phyloP scores from a whole-genome alignment of 305 asterid genomes.

The Fraxinus xanthoxyloides region DNA sequence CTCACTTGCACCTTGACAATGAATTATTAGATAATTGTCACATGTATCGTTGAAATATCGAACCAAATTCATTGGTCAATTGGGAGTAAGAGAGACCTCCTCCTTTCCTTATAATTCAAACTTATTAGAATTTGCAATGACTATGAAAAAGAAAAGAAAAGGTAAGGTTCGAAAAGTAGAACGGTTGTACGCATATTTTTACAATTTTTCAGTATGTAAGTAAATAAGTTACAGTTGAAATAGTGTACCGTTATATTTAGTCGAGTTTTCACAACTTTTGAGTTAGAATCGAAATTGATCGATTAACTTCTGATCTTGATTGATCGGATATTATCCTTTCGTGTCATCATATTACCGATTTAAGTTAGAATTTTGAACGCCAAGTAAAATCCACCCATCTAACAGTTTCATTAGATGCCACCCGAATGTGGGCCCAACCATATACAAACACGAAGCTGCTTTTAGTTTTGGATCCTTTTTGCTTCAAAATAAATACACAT shows the following conservation, averaged over 20 bases:
- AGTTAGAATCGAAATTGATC: background rate
- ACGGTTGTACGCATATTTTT: background rate
- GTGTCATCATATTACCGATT: background rate
- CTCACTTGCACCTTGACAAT: background rate
- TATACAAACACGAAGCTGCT: background rate
- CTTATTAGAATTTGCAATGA: background rate
- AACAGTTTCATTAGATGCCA: background rate
- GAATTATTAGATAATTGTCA: background rate
- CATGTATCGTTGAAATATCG: background rate
- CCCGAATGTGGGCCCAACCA: background rate
- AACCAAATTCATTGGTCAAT: background rate
- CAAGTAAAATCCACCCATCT: background rate
- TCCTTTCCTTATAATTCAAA: background rate
- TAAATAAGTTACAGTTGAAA: background rate
- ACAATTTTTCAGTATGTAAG: background rate
- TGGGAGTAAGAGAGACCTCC: background rate
- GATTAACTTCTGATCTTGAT: background rate
- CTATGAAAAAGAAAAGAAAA: background rate
- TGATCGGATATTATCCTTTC: background rate
- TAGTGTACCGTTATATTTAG: background rate
- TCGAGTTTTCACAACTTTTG: background rate
- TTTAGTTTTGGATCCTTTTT: background rate
- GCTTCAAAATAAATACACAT: background rate
- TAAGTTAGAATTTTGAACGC: background rate
- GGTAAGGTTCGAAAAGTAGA: background rate